These are phyloP conservation scores for Aureobasidium leucospermi DNA, from an alignment of 2,329 filamentous ascomycete species.

Conservation along the genomic window DNA sequence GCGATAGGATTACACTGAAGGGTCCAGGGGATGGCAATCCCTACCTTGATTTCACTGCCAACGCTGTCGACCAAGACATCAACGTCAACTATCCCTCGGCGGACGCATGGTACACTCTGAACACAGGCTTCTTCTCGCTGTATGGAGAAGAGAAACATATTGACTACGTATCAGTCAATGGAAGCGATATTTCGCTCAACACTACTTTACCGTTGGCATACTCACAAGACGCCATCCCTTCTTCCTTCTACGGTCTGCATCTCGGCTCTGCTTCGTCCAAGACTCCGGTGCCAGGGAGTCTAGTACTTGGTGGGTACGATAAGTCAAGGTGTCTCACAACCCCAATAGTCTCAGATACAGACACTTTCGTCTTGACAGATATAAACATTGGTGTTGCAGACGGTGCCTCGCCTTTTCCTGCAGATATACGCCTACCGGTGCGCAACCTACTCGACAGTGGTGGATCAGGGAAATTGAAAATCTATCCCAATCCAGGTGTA, in stretches of 20 bases:
- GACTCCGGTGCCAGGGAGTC: neutral
- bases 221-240: neutral
- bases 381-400: neutral
- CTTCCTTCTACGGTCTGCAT: neutral
- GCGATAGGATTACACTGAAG: constrained; percentile 1
- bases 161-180: neutral
- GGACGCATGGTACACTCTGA: neutral
- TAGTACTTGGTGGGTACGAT: constrained; percentile 4
- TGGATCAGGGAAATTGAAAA: neutral
- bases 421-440: neutral
- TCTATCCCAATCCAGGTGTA: constrained; percentile 2
- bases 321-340: neutral
- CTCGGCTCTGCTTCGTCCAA: neutral
- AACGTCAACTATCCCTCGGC: neutral
- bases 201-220: neutral
- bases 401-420: neutral
- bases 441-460: neutral
- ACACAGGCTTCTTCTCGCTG: constrained; percentile 4
- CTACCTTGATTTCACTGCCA: constrained; percentile 3
- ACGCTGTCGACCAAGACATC: neutral
- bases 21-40: neutral
- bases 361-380: neutral
- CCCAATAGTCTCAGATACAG: neutral
- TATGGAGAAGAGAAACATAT: neutral
- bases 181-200: neutral